Conservation (phyloP, 345 rosid genomes). For the Salix koriyanagi region DNA sequence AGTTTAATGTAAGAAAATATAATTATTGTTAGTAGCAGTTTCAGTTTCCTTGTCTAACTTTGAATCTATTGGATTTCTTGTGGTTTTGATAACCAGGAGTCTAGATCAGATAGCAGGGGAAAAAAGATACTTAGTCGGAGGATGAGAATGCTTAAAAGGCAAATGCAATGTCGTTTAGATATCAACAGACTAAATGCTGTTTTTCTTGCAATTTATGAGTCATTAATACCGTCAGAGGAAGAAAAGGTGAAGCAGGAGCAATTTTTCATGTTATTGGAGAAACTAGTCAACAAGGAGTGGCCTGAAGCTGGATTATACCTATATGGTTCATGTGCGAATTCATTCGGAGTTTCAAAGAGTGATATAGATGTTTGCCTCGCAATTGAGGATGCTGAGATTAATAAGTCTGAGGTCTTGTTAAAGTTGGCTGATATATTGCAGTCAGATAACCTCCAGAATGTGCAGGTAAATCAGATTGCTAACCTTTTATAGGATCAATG, state of each 20-base stretch:
- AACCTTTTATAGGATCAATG: neutral
- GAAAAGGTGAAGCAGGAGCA: conserved; percentile 83
- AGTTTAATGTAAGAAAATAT: neutral
- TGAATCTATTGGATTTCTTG: conserved; percentile 7
- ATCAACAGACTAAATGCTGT: conserved; percentile 50
- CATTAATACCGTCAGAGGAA: conserved; percentile 73
- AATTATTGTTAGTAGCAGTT: neutral
- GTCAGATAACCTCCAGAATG: conserved; percentile 79
- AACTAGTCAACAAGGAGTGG: conserved; percentile 78
- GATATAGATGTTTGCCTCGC: conserved; percentile 95
- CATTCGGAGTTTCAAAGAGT: conserved; percentile 87
- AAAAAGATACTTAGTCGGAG: conserved; percentile 58
- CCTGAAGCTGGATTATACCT: conserved; percentile 76
- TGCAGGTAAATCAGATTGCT: conserved; percentile 58
- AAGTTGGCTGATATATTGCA: conserved; percentile 82
- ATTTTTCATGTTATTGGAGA: conserved; percentile 56
- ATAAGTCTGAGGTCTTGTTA: conserved; percentile 68
- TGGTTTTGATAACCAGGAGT: conserved; percentile 51
- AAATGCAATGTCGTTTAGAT: conserved; percentile 56
- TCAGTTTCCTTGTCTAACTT: neutral
- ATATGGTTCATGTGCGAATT: conserved; percentile 94
- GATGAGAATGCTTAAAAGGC: conserved; percentile 52
- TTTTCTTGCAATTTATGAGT: conserved; percentile 62
- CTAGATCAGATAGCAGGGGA: conserved; percentile 77
- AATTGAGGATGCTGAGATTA: conserved; percentile 45